Conservation (phyloP, 768 basidiomycete species). For the Phlebiopsis flavidoalba region DNA sequence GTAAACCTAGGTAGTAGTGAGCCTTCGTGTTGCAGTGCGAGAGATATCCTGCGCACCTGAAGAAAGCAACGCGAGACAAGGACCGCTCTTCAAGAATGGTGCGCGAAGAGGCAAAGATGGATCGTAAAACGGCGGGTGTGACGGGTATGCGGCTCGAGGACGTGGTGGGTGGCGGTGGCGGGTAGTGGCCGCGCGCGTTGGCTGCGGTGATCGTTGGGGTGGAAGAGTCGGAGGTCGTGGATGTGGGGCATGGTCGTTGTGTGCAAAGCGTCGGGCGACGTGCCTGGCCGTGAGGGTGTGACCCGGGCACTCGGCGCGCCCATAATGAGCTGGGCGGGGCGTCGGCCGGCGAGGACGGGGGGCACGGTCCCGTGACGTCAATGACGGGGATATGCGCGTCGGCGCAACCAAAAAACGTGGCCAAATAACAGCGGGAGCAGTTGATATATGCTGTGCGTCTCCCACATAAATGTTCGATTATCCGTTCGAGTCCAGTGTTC, state of each 20-base stretch:
- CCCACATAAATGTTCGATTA: not conserved
- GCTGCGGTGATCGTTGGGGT: conserved; percentile 11
- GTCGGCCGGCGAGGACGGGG: not conserved
- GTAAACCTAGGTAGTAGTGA: conserved; percentile 49
- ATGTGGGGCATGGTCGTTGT: conserved; percentile 12
- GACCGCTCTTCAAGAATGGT: conserved; percentile 78
- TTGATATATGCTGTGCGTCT: not conserved
- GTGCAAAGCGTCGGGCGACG: not conserved
- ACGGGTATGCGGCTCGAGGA: conserved; percentile 68
- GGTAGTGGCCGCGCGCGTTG: not conserved
- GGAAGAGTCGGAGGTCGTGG: conserved; percentile 11
- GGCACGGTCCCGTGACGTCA: conserved; percentile 11
- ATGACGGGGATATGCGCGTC: conserved; percentile 7
- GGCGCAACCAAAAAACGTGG: conserved; percentile 10
- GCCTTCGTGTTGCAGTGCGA: conserved; percentile 5
- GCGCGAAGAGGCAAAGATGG: conserved; percentile 84
- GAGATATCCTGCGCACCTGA: conserved; percentile 44
- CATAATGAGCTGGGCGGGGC: not conserved
- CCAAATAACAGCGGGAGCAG: conserved; percentile 8
- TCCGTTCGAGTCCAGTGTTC: conserved; percentile 4
- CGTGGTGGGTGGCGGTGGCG: conserved; percentile 36
- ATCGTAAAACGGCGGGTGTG: conserved; percentile 74
- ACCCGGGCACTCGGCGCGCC: not conserved
- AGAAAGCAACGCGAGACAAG: conserved; percentile 82
- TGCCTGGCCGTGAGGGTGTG: not conserved